These are phyloP conservation scores for Dipteronia dyeriana DNA, from an alignment of 345 rosid genomes.

Conservation along the genomic window DNA sequence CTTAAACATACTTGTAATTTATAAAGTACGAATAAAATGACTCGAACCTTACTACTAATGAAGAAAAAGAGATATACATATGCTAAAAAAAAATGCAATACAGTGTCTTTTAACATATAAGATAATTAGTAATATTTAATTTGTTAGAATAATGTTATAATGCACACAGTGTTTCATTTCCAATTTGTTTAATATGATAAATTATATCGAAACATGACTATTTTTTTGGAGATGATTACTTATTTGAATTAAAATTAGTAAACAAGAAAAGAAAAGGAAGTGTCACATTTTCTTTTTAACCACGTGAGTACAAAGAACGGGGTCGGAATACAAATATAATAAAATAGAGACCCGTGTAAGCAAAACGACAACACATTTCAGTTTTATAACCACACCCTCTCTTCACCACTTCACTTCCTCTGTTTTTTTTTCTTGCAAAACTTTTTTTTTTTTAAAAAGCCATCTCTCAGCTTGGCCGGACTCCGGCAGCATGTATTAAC, in stretches of 20 bases:
- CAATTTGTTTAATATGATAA: no score
- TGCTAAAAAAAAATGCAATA: no score
- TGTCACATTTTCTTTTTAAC: not conserved
- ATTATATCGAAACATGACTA: no score
- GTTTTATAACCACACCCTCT: constrained; percentile 5
- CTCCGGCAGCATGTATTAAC: constrained; percentile 43
- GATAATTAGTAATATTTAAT: not conserved
- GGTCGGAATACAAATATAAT: not conserved
- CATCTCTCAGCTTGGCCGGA: constrained; percentile 36
- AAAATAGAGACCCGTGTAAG: not conserved
- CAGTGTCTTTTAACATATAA: no score
- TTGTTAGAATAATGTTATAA: not conserved
- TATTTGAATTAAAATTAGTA: not conserved
- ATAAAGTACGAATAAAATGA: no score
- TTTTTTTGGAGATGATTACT: no score
- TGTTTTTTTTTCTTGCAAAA: not conserved
- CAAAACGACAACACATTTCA: constrained; percentile 7
- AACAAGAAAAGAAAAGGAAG: not conserved
- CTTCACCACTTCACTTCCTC: constrained; percentile 13
- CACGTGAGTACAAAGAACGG: not conserved
- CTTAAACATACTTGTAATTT: no score
- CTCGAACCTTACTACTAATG: no score
- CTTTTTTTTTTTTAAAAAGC: no score
- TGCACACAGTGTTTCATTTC: not conserved
- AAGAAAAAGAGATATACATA: no score